These are phyloP conservation scores for Brassica napus DNA, from an alignment of 345 rosid species.

Conservation along the genomic window Da-Ae NC_063447.1:61686501-61687000, in stretches of 20 bases:
- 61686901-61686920: conserved; percentile 30
- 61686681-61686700: conserved; percentile 26
- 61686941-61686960: conserved; percentile 8
- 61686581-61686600: conserved; percentile 3
- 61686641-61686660: conserved; percentile 27
- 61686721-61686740: background rate
- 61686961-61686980: conserved; percentile 4
- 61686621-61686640: conserved; percentile 34
- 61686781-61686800: background rate
- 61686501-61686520: background rate
- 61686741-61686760: background rate
- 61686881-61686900: conserved; percentile 33
- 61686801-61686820: conserved; percentile 34
- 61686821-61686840: conserved; percentile 33
- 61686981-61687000: conserved; percentile 30
- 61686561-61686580: background rate
- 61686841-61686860: conserved; percentile 17
- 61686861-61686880: conserved; percentile 27
- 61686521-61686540: background rate
- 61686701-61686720: conserved; percentile 22
- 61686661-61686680: conserved; percentile 25
- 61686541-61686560: background rate
- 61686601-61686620: conserved; percentile 38
- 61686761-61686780: background rate
- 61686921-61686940: conserved; percentile 33